Percentiles rank a stretch among this genome's conserved stretches.
These are phyloP conservation scores for Tylopilus balloui DNA, from an alignment of 768 basidiomycete genomes.

Conservation along the genomic window DNA sequence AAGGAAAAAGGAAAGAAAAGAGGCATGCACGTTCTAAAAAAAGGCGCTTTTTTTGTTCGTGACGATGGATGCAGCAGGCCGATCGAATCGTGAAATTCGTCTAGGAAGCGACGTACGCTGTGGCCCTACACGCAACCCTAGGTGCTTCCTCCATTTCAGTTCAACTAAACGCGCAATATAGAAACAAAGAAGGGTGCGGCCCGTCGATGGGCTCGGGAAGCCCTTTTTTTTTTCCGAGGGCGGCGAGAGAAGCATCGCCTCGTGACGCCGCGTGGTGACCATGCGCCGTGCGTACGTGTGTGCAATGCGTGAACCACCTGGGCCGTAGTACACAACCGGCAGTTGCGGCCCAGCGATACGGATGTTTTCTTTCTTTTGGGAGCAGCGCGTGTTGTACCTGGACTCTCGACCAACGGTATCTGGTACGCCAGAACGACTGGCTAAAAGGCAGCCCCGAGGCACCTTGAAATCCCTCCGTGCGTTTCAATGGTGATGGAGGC, in stretches of 20 bases:
- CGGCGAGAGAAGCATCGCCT: neutral
- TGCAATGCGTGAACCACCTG: too few relatives aligned
- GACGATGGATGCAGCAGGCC: neutral
- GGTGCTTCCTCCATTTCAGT: neutral
- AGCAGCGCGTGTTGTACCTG: too few relatives aligned
- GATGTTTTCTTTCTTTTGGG: neutral
- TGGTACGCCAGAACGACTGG: neutral
- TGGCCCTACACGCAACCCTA: too few relatives aligned
- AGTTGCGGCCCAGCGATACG: neutral
- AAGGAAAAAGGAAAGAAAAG: neutral
- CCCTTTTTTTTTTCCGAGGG: too few relatives aligned
- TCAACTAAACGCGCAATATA: neutral
- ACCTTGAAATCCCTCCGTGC: neutral
- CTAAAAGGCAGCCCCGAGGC: neutral
- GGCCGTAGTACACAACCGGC: neutral
- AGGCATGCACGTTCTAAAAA: neutral
- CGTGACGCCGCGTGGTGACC: slow-evolving; percentile 8
- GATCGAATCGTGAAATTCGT: neutral
- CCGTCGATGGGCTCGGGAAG: neutral
- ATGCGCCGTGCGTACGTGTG: neutral
- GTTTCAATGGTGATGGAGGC: neutral
- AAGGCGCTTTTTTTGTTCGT: neutral
- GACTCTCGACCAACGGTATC: too few relatives aligned
- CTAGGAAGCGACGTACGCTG: neutral
- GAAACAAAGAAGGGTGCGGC: neutral